These are phyloP conservation scores for Candida adriatica DNA, from an alignment of 805 yeast species.

Conservation along the genomic window DNA sequence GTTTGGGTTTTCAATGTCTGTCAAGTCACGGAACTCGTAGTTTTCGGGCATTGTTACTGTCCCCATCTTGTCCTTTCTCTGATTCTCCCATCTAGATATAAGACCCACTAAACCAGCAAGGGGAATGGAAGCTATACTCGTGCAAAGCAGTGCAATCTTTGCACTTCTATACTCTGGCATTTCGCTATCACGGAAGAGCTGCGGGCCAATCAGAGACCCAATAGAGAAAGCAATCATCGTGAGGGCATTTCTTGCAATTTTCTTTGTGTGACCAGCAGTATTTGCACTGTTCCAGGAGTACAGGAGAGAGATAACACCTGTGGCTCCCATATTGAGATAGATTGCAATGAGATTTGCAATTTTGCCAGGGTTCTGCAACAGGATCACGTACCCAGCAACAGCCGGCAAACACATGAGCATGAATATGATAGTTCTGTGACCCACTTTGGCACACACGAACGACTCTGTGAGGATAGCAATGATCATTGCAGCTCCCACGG, in stretches of 20 bases:
- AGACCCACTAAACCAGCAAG: slow-evolving; percentile 35
- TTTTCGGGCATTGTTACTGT: slow-evolving; percentile 27
- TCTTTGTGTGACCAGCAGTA: slow-evolving; percentile 57
- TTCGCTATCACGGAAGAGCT: slow-evolving; percentile 43
- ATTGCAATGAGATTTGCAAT: slow-evolving; percentile 44
- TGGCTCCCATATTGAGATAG: slow-evolving; percentile 47
- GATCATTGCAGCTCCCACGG: slow-evolving; percentile 46
- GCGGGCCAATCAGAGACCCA: slow-evolving; percentile 59
- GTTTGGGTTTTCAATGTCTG: slow-evolving; percentile 50
- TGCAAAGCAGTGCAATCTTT: slow-evolving; percentile 46
- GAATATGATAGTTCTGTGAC: slow-evolving; percentile 30
- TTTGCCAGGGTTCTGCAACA: slow-evolving; percentile 32
- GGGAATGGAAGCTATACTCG: slow-evolving; percentile 41
- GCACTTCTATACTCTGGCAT: slow-evolving; percentile 53
- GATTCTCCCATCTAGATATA: slow-evolving; percentile 43
- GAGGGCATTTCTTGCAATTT: slow-evolving; percentile 44
- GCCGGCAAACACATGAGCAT: slow-evolving; percentile 38
- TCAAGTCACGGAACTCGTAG: slow-evolving; percentile 47
- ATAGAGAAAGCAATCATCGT: slow-evolving; percentile 55
- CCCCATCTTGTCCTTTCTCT: slow-evolving; percentile 35
- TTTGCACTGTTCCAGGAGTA: slow-evolving; percentile 59
- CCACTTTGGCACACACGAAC: slow-evolving; percentile 29
- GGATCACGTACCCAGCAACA: slow-evolving; percentile 41
- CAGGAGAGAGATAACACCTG: slow-evolving; percentile 49
- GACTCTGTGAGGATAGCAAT: slow-evolving; percentile 33